phyloP scores from a whole-genome alignment of 257 asterid species.

The Fraxinus cuspidata region DNA sequence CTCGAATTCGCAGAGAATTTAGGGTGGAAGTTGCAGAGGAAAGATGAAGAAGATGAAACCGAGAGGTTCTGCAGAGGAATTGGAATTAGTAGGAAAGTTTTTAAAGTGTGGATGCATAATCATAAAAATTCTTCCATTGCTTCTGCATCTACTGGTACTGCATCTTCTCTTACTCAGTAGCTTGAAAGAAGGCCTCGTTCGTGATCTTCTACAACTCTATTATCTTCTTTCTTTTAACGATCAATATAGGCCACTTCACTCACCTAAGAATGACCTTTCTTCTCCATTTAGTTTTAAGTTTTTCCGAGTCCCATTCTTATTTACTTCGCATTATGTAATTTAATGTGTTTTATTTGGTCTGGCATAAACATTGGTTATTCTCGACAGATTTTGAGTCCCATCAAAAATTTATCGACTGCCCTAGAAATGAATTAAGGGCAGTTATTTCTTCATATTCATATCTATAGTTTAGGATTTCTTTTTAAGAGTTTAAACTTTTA shows the following conservation, averaged over 20 bases:
- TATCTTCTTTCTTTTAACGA: not conserved
- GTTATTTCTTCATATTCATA: not conserved
- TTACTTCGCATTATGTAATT: not conserved
- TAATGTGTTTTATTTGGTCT: not conserved
- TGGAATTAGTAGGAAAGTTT: conserved; percentile 69
- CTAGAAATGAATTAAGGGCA: not conserved
- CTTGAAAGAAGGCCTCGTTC: not conserved
- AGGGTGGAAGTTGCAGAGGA: conserved; percentile 70
- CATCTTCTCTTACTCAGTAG: conserved; percentile 53
- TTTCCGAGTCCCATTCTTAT: not conserved
- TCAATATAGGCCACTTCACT: not conserved
- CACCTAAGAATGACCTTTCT: no score
- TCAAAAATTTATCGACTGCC: no score
- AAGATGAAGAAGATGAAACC: conserved; percentile 59
- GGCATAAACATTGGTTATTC: not conserved
- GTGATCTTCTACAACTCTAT: not conserved
- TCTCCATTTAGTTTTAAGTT: not conserved
- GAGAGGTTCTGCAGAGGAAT: conserved; percentile 65
- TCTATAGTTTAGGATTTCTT: not conserved
- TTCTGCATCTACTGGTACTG: conserved; percentile 43
- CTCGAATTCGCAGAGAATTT: conserved; percentile 63
- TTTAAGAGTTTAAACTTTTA: not conserved
- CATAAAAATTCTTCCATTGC: conserved; percentile 50
- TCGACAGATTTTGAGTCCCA: not conserved
- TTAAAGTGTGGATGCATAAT: conserved; percentile 88